Evolutionary conservation across 305 asterid species (phyloP), one percentile per base, ranked within the genome.

Genomic region (Solanum hybrid): DNA sequence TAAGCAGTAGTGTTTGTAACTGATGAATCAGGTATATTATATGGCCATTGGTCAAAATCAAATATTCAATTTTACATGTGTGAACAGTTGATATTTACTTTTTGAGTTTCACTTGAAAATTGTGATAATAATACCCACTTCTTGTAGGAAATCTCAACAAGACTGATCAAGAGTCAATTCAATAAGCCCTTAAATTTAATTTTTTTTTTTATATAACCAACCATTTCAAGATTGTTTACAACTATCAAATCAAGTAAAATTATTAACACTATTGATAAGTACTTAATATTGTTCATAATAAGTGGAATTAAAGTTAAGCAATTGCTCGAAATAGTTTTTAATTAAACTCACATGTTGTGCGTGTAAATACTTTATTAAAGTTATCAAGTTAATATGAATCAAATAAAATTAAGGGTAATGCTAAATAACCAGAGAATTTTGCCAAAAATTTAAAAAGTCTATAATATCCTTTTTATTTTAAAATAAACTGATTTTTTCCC

Each of bases 21-120:
- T 51, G 87, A 51, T 75, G 38, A 31, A 84, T 84, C 31, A 84
- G 87, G 87, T 84, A 45, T n/a, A 66, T 66, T 66, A n/a, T 66
- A n/a, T 84, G 87, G 75, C 3, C 75, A 84, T 84, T 84, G 31
- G 87, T 84, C 87, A 84, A 84, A 76, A 45, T 79, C 86, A 76
- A 88, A 14, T 51, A 24, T 84, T 51, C 71, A 82, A 84, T 24
- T 27, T 42, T 81, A 42, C 73, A 51, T 51, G 87, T 42, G 38
- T 82, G 36, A 31, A 84, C 26, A 51, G 15, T 82, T 15, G 72
- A 81, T 40, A n/a, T 76, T 45, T 76, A 27, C 38, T 51, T 31
- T 73, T 51, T 51, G 31, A 5, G 27, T 31, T 84, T 56, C 75
- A 84, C 31, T 56, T 51, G 75, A 60, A 84, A 19, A 19, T 84